Evolutionary conservation across 345 rosid species (phyloP).

Genomic region (Conringia planisiliqua): DNA sequence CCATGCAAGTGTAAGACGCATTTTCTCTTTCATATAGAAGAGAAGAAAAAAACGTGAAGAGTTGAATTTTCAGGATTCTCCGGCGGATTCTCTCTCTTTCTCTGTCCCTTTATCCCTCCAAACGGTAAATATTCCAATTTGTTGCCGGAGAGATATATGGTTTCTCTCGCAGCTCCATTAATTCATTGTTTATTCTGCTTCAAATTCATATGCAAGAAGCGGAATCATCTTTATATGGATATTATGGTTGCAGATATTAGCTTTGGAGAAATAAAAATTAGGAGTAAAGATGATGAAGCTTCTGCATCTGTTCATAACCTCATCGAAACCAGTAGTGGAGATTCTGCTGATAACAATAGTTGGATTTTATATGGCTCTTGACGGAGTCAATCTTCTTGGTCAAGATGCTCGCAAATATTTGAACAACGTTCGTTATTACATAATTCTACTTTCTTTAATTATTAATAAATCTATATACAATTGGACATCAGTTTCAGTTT

Average conservation of each 20-base stretch:
- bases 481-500: not conserved
- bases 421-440: conserved; percentile 39
- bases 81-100: not conserved
- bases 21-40: conserved; percentile 1
- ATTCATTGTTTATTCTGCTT: not conserved
- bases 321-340: conserved; percentile 55
- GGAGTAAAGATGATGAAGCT: conserved; percentile 36
- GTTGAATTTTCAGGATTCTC: not conserved
- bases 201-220: not conserved
- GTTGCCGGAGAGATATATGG: not conserved
- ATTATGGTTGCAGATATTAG: conserved; percentile 1
- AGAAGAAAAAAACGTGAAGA: not conserved
- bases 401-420: conserved; percentile 53
- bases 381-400: conserved; percentile 46
- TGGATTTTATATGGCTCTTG: conserved; percentile 52
- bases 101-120: not conserved
- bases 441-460: not conserved
- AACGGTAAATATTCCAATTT: not conserved
- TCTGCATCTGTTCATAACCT: conserved; percentile 50
- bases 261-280: not conserved
- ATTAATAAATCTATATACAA: not conserved
- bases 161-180: not conserved
- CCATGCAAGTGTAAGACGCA: conserved; percentile 4
- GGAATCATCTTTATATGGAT: not conserved
- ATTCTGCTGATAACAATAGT: conserved; percentile 52